These are phyloP conservation scores for Lupinus albus DNA, from an alignment of 306 rosid genomes.

Conservation along the genomic window DNA sequence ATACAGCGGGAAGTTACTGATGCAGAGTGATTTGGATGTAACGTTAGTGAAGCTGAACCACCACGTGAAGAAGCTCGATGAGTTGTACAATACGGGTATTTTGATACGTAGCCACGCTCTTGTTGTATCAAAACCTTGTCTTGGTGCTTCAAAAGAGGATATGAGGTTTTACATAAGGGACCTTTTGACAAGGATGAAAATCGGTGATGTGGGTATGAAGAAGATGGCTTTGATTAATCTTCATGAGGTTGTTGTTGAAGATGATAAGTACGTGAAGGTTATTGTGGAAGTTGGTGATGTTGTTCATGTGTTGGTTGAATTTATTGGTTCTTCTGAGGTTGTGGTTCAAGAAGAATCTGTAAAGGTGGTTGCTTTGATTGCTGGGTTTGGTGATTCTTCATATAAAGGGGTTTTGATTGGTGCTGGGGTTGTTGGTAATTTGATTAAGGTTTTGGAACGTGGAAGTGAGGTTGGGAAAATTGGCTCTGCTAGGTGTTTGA, in stretches of 20 bases:
- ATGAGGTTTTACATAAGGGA: constrained; percentile 82
- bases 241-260: constrained; percentile 55
- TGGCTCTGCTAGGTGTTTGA: constrained; percentile 59
- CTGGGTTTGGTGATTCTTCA: constrained; percentile 54
- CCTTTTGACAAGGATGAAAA: constrained; percentile 71
- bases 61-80: constrained; percentile 59
- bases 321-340: constrained; percentile 61
- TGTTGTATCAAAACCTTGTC: constrained; percentile 68
- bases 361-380: constrained; percentile 56
- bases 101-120: constrained; percentile 60
- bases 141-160: constrained; percentile 78
- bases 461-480: constrained; percentile 63
- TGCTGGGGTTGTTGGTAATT: constrained; percentile 64
- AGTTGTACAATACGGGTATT: constrained; percentile 54
- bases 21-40: constrained; percentile 90
- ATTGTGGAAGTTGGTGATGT: constrained; percentile 59
- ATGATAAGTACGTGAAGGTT: constrained; percentile 72
- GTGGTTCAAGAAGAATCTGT: constrained; percentile 67
- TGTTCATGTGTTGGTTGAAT: constrained; percentile 53
- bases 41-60: constrained; percentile 55
- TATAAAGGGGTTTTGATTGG: constrained; percentile 53
- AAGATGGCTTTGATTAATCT: constrained; percentile 60
- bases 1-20: constrained; percentile 84
- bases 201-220: constrained; percentile 75
- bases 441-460: constrained; percentile 73